Base-by-base conservation (phyloP, 805 yeast species). In the Maudiozyma serrabonitensis region DNA sequence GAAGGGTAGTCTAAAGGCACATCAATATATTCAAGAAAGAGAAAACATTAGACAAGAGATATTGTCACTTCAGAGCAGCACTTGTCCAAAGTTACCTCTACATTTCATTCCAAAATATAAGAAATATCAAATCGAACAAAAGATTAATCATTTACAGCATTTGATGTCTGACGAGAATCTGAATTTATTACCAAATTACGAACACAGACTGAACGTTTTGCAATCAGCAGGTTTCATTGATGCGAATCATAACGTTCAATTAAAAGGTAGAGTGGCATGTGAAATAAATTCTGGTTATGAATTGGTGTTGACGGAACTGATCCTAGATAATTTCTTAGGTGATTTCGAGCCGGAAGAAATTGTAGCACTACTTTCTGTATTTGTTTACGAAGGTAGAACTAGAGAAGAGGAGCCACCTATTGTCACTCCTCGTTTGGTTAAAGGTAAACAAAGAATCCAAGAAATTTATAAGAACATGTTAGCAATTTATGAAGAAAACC, bases 341-440 rank as follows among this genome's bases (percentile, higher is more conserved):
- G 95, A 88, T 50, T 90, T 86, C 62, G 95, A 90, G 54, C 89
- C 97, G 0, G 96, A 89, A 61, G 99, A 93, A 66, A 89, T 93
- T 53, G 97, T 90, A n/a, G 98, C 98, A 0, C 71, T 93, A 45
- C 68, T 93, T 32, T 88, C 97, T 0, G 87, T 86, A 37, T 93
- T 93, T 69, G 95, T 93, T 1, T 93, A 87, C 62, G 97, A 93
- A 60, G 98, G 97, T 1, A 57, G 68, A 35, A 75, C 79, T 16
- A 74, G 78, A 21, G 80, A 77, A 37, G 81, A 74, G 16, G 95
- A 82, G 51, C 82, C 79, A 7, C 69, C 77, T 2, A 61, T 67
- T 28, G 79, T 77, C 1, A 85, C 96, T 0, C 95, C 96, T 23
- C 74, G 95, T 46, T 73, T 93, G 46, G 93, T 86, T 47, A 76